These are phyloP conservation scores for Pseudonitzschia multiseries DNA, from an alignment of 108 stramenopile genomes.

Conservation along the genomic window DNA sequence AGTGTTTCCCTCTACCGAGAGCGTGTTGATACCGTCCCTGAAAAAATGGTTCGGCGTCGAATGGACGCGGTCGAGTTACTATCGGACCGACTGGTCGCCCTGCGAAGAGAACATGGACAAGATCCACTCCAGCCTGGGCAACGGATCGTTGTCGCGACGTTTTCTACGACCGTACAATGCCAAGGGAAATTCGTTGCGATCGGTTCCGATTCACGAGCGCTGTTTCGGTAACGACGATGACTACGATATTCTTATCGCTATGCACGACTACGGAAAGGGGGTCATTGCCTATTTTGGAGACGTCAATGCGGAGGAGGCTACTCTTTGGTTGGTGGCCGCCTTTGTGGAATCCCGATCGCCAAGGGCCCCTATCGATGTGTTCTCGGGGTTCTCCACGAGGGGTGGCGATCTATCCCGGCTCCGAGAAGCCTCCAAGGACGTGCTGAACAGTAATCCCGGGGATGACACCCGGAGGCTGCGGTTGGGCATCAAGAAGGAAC, in stretches of 20 bases:
- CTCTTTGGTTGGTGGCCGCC: constrained; percentile 5
- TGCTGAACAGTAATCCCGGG: too few species aligned
- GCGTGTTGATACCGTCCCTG: constrained; percentile 13
- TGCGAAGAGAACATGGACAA: constrained; percentile 5
- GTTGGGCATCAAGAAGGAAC: background rate
- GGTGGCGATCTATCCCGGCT: too few species aligned
- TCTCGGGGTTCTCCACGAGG: background rate
- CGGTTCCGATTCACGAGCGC: constrained; percentile 12
- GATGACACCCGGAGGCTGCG: background rate
- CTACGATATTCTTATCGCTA: constrained; percentile 21
- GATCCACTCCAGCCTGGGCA: background rate
- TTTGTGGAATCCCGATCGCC: constrained; percentile 25
- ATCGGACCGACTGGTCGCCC: constrained; percentile 13
- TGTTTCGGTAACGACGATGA: constrained; percentile 7
- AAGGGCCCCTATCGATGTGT: constrained; percentile 1
- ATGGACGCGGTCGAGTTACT: constrained; percentile 17
- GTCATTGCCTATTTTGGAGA: constrained; percentile 12
- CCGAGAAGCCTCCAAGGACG: too few species aligned
- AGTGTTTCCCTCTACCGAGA: constrained; percentile 16
- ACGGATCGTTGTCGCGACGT: background rate
- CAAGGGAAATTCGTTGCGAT: constrained; percentile 1
- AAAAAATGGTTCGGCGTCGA: constrained; percentile 8
- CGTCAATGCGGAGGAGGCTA: constrained; percentile 10
- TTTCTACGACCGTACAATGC: background rate
- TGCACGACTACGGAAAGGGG: constrained; percentile 12